Conservation (phyloP, 768 basidiomycete species). For the Tubosaeta sp. region DNA sequence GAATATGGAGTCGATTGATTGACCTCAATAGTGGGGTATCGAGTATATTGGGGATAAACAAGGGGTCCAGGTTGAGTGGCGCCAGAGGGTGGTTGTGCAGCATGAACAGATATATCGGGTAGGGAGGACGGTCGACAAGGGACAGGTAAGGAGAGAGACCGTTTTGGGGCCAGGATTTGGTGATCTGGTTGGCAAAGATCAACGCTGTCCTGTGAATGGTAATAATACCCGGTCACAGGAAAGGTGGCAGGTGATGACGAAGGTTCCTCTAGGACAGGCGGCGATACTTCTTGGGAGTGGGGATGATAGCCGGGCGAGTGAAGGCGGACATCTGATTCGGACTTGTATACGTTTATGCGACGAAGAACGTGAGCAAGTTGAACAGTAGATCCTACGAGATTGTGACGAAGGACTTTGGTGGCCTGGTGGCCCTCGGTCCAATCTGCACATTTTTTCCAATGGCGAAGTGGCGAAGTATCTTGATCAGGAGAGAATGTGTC, state of each 20-base stretch:
- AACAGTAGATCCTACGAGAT: slow-evolving; percentile 57
- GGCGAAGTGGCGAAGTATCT: slow-evolving; percentile 30
- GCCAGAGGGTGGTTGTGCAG: slow-evolving; percentile 8
- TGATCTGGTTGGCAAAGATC: slow-evolving; percentile 18
- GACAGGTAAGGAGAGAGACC: slow-evolving; percentile 26
- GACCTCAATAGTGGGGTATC: slow-evolving; percentile 4
- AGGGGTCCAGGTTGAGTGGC: slow-evolving; percentile 6
- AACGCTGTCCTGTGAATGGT: slow-evolving; percentile 23
- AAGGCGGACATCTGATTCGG: slow-evolving; percentile 33
- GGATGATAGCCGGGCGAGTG: slow-evolving; percentile 35
- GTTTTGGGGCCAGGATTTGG: slow-evolving; percentile 22
- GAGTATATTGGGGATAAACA: slow-evolving; percentile 15
- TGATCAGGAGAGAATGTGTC: slow-evolving; percentile 39
- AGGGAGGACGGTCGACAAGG: slow-evolving; percentile 8
- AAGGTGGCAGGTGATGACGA: slow-evolving; percentile 36
- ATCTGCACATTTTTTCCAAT: slow-evolving; percentile 66
- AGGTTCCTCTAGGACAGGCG: slow-evolving; percentile 37
- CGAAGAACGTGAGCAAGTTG: slow-evolving; percentile 56
- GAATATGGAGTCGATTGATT: slow-evolving; percentile 16
- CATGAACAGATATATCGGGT: slow-evolving; percentile 10
- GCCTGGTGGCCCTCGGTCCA: slow-evolving; percentile 79
- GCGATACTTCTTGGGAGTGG: slow-evolving; percentile 24
- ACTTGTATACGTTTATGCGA: slow-evolving; percentile 35
- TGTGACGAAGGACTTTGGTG: slow-evolving; percentile 57
- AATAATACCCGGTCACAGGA: slow-evolving; percentile 26